Evolutionary conservation across 306 rosid species (phyloP), one percentile per base, ranked within the genome.

Genomic region (Cucumis cinereus): DNA sequence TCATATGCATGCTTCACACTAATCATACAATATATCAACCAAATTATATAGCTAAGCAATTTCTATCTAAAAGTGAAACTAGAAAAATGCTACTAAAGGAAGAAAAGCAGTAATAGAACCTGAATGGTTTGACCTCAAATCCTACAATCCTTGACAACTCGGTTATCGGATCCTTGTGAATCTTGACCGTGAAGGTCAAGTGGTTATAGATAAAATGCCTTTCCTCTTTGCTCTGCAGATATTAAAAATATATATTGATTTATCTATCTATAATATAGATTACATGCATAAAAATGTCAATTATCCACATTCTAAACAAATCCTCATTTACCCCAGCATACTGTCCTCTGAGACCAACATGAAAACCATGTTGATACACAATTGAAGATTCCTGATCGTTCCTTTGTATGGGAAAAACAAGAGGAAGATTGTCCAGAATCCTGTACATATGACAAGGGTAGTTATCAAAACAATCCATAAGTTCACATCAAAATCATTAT

Each of bases 111-210:
- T 9, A 80, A 45, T 58, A 28, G 43, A 30, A 93, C 98, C 96
- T 93, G 91, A 85, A 93, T 66, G 96, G 92, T 62, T 88, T 87
- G 83, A 93, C 96, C 88, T 93, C 98, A 83, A 93, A 93, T 82
- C 95, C 96, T 1, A 93, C 98, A 2, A 93, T 93, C 89, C 96
- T 89, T 50, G 96, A 87, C 70, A 70, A 78, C 77, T 93, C 91
- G 40, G 88, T 89, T 68, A 84, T 67, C 57, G 78, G 87, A 88
- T 90, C 98, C 79, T 83, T 86, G 76, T 92, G 98, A 88, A 77
- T 84, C 87, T 90, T 92, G 62, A 92, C 91, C 49, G 77, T 77
- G 81, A 92, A 92, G 60, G 90, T 80, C 22, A 92, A 86, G 83
- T 90, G 98, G 76, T 92, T 92, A 85, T 92, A 87, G 81, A 92